Evolutionary conservation across 1,284 basidiomycete genomes (phyloP).

Genomic region (Microstroma glucosiphilum): DNA sequence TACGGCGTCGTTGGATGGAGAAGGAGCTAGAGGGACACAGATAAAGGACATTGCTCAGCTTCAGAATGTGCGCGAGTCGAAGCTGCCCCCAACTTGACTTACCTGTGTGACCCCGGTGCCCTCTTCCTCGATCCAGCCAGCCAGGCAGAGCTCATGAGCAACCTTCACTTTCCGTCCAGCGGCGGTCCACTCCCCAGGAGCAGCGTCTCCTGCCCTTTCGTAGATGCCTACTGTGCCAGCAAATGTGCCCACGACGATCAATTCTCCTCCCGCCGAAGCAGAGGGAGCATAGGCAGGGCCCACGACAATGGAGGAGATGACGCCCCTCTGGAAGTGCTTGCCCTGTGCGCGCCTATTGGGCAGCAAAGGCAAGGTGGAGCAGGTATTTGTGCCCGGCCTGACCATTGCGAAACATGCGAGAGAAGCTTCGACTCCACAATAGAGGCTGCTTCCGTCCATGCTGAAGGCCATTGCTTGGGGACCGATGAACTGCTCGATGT

Average conservation of each 20-base stretch:
- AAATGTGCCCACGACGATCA: conserved; percentile 38
- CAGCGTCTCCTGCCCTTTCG: conserved; percentile 5
- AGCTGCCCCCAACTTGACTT: no score
- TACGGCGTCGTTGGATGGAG: conserved; percentile 33
- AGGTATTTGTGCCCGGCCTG: conserved; percentile 31
- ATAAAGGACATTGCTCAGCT: no score
- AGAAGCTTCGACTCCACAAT: conserved; percentile 23
- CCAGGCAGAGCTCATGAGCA: conserved; percentile 19
- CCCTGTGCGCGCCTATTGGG: conserved; percentile 10
- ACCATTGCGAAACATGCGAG: conserved; percentile 27
- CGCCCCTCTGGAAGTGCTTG: conserved; percentile 21
- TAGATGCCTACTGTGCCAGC: conserved; percentile 32
- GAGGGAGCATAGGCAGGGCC: background rate
- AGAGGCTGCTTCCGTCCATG: conserved; percentile 26
- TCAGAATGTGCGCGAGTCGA: no score
- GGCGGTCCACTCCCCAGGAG: background rate
- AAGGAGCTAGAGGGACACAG: no score
- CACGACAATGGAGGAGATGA: conserved; percentile 26
- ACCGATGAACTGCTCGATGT: conserved; percentile 34
- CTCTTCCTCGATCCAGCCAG: conserved; percentile 35
- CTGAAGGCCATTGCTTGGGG: conserved; percentile 33
- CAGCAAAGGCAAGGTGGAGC: conserved; percentile 19
- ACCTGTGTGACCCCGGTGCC: conserved; percentile 31
- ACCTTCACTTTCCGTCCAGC: background rate
- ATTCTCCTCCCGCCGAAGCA: conserved; percentile 16